A percentile compares a stretch with the other conserved stretches of the same genome.
Evolutionary conservation across 2,329 filamentous ascomycete genomes (phyloP).

Genomic region (Exophiala bonariae): DNA sequence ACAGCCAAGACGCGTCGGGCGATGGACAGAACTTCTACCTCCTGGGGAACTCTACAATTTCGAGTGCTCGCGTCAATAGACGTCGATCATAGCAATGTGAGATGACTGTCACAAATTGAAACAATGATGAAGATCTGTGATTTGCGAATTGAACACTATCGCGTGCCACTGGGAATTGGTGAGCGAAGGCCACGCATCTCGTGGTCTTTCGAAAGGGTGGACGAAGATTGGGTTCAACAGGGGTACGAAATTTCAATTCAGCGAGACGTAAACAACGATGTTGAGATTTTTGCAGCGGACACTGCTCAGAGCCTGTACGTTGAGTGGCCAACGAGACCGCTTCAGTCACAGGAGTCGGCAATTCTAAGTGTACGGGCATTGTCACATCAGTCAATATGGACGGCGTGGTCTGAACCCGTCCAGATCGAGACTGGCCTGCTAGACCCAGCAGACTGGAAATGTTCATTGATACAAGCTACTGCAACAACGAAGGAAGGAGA

Average conservation of each 20-base stretch:
- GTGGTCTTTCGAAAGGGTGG: background rate
- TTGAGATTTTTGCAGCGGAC: background rate
- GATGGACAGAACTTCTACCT: no score
- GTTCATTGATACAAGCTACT: no score
- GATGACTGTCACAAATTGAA: background rate
- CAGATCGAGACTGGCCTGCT: background rate
- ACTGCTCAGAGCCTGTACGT: background rate
- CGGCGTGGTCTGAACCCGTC: background rate
- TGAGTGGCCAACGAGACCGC: background rate
- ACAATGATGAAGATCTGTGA: background rate
- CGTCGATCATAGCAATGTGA: background rate
- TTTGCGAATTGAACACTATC: background rate
- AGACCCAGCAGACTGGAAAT: no score
- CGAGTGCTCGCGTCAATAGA: background rate
- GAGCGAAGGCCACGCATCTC: no score
- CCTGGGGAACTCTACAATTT: background rate
- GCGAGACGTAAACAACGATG: background rate
- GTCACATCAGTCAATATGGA: background rate
- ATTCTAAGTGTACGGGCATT: background rate
- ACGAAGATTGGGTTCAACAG: background rate
- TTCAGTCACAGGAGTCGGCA: background rate
- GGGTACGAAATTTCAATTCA: background rate
- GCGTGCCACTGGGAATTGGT: background rate
- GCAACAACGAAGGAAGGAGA: background rate
- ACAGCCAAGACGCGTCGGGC: background rate